Percentiles rank a stretch among this genome's conserved stretches.
Evolutionary conservation across 192 early-diverging fungal genomes (phyloP).

Genomic region (Glomus cerebriforme): DNA sequence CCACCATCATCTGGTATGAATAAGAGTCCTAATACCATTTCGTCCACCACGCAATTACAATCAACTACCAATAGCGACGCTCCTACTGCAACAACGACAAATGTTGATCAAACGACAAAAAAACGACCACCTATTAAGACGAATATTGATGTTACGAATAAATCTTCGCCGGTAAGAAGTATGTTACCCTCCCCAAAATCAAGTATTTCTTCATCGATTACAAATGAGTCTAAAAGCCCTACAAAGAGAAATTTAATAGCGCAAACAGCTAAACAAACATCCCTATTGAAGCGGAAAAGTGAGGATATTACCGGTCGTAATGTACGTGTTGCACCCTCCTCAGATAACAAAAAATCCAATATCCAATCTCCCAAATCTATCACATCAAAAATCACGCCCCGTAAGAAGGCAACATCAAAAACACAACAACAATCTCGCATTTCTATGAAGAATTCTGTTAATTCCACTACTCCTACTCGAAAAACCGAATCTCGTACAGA

Average conservation of each 20-base stretch:
- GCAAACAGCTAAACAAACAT: not conserved
- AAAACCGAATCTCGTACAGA: not conserved
- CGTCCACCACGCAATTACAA: not conserved
- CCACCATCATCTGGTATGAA: not conserved
- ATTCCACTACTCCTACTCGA: not conserved
- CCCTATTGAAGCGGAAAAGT: conserved; percentile 2
- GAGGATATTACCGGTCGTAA: not conserved
- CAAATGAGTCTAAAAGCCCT: not conserved
- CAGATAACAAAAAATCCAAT: not conserved
- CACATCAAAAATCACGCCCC: not conserved
- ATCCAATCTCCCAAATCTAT: not conserved
- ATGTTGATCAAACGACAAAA: not conserved
- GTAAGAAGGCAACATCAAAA: not conserved
- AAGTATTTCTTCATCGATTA: not conserved
- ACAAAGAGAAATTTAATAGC: not conserved
- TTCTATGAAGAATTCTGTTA: not conserved
- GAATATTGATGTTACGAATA: not conserved
- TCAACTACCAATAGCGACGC: not conserved
- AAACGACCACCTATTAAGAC: not conserved
- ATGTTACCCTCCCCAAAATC: not conserved
- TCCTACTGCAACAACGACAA: not conserved
- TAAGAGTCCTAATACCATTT: not conserved
- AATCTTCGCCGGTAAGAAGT: not conserved
- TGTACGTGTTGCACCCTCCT: not conserved
- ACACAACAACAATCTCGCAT: not conserved